These are phyloP conservation scores for Magnaporthiopsis incrustans DNA, from an alignment of 2,329 filamentous ascomycete genomes.

Conservation along the genomic window DNA sequence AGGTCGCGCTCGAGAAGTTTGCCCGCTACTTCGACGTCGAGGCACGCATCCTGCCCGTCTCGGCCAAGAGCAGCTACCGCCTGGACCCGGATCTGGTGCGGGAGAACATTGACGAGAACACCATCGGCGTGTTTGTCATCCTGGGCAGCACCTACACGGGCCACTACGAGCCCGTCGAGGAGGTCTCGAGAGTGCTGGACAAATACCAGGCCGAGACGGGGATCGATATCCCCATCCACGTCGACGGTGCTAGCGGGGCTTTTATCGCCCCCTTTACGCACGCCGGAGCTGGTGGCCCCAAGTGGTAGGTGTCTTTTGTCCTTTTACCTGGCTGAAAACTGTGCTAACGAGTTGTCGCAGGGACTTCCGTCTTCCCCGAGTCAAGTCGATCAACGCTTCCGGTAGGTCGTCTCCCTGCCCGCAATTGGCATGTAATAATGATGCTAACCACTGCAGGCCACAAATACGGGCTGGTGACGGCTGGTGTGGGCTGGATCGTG, in stretches of 20 bases:
- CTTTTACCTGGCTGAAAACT: neutral
- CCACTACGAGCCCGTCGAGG: constrained; percentile 64
- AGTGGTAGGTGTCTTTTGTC: constrained; percentile 36
- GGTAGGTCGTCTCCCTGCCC: constrained; percentile 48
- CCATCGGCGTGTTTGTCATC: constrained; percentile 68
- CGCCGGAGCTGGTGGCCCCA: constrained; percentile 44
- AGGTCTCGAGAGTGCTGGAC: constrained; percentile 57
- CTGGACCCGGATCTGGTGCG: constrained; percentile 57
- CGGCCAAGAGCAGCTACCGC: constrained; percentile 49
- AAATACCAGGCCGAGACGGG: constrained; percentile 54
- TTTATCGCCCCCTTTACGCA: constrained; percentile 56
- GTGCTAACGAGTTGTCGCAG: constrained; percentile 14
- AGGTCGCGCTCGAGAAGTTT: constrained; percentile 67
- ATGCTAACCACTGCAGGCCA: constrained; percentile 24
- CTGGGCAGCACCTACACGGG: constrained; percentile 67
- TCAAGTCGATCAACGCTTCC: constrained; percentile 59
- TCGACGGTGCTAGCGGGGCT: constrained; percentile 53
- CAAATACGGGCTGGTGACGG: constrained; percentile 56
- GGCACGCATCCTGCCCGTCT: constrained; percentile 55
- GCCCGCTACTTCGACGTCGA: constrained; percentile 69
- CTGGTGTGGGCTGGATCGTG: constrained; percentile 63
- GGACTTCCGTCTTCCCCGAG: constrained; percentile 54
- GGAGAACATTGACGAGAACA: constrained; percentile 66
- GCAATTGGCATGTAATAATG: constrained; percentile 33
- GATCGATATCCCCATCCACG: constrained; percentile 59